Evolutionary conservation across 1,284 basidiomycete species (phyloP).

Genomic region (Apiotrichum laibachii): DNA sequence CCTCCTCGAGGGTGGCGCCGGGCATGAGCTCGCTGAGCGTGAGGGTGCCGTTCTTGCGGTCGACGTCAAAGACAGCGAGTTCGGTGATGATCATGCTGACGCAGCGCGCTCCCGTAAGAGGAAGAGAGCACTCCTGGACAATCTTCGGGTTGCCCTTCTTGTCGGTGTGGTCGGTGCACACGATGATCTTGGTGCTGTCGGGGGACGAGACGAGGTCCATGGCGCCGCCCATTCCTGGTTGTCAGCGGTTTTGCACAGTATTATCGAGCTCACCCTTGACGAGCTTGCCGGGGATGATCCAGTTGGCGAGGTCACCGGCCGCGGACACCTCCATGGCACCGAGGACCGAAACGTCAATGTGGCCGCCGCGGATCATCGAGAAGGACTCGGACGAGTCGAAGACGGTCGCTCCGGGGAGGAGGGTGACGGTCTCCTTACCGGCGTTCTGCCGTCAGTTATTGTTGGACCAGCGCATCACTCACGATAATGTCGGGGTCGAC

Average conservation of each 20-base stretch:
- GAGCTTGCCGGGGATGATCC: constrained; percentile 93
- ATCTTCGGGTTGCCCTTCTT: constrained; percentile 89
- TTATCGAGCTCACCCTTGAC: constrained; percentile 60
- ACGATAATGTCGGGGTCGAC: constrained; percentile 83
- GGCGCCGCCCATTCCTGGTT: constrained; percentile 74
- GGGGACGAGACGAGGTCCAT: constrained; percentile 95
- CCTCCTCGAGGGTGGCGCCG: constrained; percentile 77
- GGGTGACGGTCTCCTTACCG: constrained; percentile 90
- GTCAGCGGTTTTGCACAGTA: not conserved
- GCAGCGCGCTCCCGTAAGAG: constrained; percentile 79
- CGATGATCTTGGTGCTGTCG: constrained; percentile 65
- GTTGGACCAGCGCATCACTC: not conserved
- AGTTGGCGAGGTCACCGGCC: constrained; percentile 89
- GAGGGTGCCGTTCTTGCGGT: constrained; percentile 67
- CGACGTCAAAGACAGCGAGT: constrained; percentile 83
- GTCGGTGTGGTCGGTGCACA: constrained; percentile 52
- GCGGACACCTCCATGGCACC: constrained; percentile 85
- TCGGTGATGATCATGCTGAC: constrained; percentile 92
- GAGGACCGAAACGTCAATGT: constrained; percentile 88
- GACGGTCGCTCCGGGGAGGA: constrained; percentile 84
- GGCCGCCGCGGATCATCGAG: constrained; percentile 93
- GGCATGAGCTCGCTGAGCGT: constrained; percentile 77
- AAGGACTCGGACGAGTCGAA: constrained; percentile 67
- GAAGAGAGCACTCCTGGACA: constrained; percentile 74
- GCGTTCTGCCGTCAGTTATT: constrained; percentile 59